Evolutionary conservation across 495 filamentous ascomycete species (phyloP), one percentile per base, ranked within the genome.

Genomic region (Xeromyces bisporus): DNA sequence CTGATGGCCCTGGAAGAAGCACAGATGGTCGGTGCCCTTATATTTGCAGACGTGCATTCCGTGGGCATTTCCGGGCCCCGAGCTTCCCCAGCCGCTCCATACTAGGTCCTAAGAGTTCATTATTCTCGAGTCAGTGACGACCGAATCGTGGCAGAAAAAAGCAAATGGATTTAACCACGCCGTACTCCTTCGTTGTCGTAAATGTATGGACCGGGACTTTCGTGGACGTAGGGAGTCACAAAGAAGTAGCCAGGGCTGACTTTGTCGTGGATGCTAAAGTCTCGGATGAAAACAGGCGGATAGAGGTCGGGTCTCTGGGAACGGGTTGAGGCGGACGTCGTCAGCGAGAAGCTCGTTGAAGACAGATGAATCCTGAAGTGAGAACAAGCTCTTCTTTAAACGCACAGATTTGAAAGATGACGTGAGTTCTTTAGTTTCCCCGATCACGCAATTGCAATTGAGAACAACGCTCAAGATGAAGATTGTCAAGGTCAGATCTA

Each of bases 41-140:
- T 62, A 61, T 29, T 57, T 50, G 37, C 28, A 29, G 6, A 29
- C 28, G n/a, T 29, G 28, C 28, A 29, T 29, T 24, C 56, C 54
- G 31, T 60, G 50, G 26, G 49, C 44, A 37, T 55, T 60, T 0
- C 55, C 58, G 6, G 58, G 53, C 7, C 57, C 54, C 0, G 57
- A 51, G 16, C 33, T 47, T 15, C 55, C 58, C 52, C 53, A 62
- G 5, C 60, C 60, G 25, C 51, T 62, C 58, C 58, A 64, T 34
- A 64, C 51, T 34, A 62, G 39, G 35, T 62, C 48, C 60, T 64
- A 38, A 48, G 26, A 47, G 38, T 28, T 52, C 51, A 21, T 43
- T 45, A 17, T 54, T 53, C 2, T 51, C 38, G 21, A 57, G 48
- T 28, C 41, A 38, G 23, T 36, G 35, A 13, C 47, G 38, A 9